These are phyloP conservation scores for Teratosphaeriaceae sp. DNA, from an alignment of 2,329 filamentous ascomycete species.

Conservation along the genomic window DNA sequence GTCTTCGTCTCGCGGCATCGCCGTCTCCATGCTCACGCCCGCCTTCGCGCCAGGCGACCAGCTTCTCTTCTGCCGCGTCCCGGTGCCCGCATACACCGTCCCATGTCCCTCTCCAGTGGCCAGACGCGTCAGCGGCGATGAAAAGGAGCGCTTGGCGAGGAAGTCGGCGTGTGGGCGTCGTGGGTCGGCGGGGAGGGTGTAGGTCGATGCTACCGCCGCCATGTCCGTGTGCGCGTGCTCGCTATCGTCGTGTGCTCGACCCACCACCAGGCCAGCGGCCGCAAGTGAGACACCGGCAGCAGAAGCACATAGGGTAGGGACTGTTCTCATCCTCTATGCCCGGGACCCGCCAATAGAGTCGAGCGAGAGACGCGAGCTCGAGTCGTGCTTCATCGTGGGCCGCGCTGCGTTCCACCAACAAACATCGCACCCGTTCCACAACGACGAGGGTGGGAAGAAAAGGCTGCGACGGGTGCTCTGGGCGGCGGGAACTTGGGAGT, in stretches of 20 bases:
- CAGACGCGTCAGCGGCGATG: constrained; percentile 4
- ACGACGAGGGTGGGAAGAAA: not conserved
- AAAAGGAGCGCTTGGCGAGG: constrained; percentile 12
- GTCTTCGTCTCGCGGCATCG: constrained; percentile 7
- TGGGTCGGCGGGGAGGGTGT: constrained; percentile 9
- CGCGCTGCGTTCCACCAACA: constrained; percentile 3
- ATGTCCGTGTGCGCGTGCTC: constrained; percentile 15
- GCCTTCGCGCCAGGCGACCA: constrained; percentile 11
- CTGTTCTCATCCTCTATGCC: constrained; percentile 15
- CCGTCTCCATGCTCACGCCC: constrained; percentile 5
- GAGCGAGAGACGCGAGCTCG: not conserved
- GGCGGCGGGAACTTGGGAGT: too few relatives aligned
- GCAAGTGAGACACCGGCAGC: constrained; percentile 55
- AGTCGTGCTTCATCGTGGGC: constrained; percentile 3
- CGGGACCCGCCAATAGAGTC: constrained; percentile 1
- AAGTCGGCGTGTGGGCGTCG: not conserved
- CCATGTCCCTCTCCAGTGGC: constrained; percentile 1
- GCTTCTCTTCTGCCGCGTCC: constrained; percentile 12
- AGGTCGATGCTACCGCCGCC: constrained; percentile 17
- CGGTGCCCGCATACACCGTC: not conserved
- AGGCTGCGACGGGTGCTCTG: constrained; percentile 1
- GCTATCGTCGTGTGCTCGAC: constrained; percentile 5
- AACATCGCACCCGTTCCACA: constrained; percentile 9
- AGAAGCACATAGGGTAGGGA: constrained; percentile 48
- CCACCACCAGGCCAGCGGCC: constrained; percentile 42